Evolutionary conservation across 2,329 filamentous ascomycete species (phyloP).

Genomic region (Penicillium sp.): DNA sequence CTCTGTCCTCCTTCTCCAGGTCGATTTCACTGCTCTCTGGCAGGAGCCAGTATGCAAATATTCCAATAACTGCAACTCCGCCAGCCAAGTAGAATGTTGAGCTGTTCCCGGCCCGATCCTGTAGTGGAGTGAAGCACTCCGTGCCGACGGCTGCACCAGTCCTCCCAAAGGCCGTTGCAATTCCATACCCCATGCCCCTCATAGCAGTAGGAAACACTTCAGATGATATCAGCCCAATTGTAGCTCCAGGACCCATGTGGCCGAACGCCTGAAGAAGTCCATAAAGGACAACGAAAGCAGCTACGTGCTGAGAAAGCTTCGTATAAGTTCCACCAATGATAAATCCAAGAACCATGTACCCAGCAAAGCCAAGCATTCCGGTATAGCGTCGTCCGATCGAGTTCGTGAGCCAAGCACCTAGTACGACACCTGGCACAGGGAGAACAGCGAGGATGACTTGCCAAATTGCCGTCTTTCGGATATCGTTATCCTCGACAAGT

Average conservation of each 20-base stretch:
- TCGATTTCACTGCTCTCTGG: conserved; percentile 29
- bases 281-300: conserved; percentile 34
- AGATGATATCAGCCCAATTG: conserved; percentile 30
- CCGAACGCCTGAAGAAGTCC: conserved; percentile 31
- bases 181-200: conserved; percentile 31
- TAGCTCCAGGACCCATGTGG: conserved; percentile 34
- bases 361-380: conserved; percentile 29
- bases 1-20: conserved; percentile 27
- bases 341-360: conserved; percentile 28
- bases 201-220: conserved; percentile 34
- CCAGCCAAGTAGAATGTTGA: conserved; percentile 33
- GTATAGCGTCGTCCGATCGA: conserved; percentile 29
- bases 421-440: conserved; percentile 32
- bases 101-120: conserved; percentile 26
- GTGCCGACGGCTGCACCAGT: conserved; percentile 35
- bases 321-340: conserved; percentile 30
- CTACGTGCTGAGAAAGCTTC: conserved; percentile 25
- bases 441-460: conserved; percentile 33
- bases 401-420: conserved; percentile 33
- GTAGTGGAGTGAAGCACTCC: conserved; percentile 32
- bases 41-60: conserved; percentile 28
- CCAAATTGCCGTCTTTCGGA: conserved; percentile 34
- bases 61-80: conserved; percentile 27
- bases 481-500: conserved; percentile 29
- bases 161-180: conserved; percentile 33